These are phyloP conservation scores for Hypomontagnella submonticulosa DNA, from an alignment of 495 filamentous ascomycete species.

Conservation along the genomic window DNA sequence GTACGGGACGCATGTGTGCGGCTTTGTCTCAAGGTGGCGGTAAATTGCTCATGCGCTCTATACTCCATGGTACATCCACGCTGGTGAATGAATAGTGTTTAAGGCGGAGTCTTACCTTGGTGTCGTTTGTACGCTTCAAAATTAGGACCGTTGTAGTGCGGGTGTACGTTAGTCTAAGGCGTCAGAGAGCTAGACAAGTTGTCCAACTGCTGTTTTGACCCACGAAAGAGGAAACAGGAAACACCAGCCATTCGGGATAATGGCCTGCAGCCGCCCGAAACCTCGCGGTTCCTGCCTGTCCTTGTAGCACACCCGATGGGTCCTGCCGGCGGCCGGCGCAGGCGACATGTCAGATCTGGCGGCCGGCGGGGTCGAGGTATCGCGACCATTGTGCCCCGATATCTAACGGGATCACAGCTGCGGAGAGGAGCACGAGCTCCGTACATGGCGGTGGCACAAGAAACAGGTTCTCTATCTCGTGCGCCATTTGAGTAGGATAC, in stretches of 20 bases:
- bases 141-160: not conserved
- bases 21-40: slow-evolving; percentile 40
- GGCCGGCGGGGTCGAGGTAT: slow-evolving; percentile 24
- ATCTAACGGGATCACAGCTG: slow-evolving; percentile 23
- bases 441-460: slow-evolving; percentile 13
- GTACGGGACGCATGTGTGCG: slow-evolving; percentile 34
- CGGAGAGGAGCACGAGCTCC: slow-evolving; percentile 12
- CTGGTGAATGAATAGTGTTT: not conserved
- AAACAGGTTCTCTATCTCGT: slow-evolving; percentile 4
- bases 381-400: slow-evolving; percentile 31
- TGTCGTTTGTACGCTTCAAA: too few relatives aligned
- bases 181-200: slow-evolving; percentile 28
- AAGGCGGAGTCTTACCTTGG: not conserved
- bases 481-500: not conserved
- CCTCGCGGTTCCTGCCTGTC: slow-evolving; percentile 9
- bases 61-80: not conserved
- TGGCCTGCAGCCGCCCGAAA: slow-evolving; percentile 34
- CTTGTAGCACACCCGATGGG: slow-evolving; percentile 30
- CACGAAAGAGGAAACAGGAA: slow-evolving; percentile 4
- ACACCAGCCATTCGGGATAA: slow-evolving; percentile 31
- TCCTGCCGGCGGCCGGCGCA: slow-evolving; percentile 35
- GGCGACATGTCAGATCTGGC: slow-evolving; percentile 42
- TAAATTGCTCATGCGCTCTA: slow-evolving; percentile 26
- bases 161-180: not conserved
- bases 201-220: not conserved